Conservation (phyloP, 169 alveolate genomes). For the Cystoisospora suis region DNA sequence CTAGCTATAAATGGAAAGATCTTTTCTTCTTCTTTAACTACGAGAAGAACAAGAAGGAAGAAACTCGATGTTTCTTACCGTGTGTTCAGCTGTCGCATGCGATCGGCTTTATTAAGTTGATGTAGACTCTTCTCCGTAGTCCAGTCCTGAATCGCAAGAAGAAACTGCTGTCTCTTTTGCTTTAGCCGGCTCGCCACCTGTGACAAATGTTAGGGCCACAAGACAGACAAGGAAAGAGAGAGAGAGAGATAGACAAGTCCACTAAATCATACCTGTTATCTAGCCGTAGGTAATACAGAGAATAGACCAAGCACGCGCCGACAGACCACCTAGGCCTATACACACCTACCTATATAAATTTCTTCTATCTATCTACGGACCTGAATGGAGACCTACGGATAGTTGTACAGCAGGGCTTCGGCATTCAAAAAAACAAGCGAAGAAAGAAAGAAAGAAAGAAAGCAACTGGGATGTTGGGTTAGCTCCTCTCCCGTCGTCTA, state of each 20-base stretch:
- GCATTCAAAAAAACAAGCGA: background rate
- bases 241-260: no score
- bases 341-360: background rate
- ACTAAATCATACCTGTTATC: no score
- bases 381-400: background rate
- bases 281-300: no score
- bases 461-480: background rate
- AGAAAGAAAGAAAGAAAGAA: background rate
- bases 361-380: background rate
- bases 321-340: background rate
- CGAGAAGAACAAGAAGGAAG: no score
- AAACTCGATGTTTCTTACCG: no score
- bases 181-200: constrained; percentile 1
- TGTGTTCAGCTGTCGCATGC: background rate
- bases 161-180: constrained; percentile 8
- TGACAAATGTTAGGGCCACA: no score
- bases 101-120: background rate
- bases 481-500: background rate
- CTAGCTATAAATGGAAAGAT: no score
- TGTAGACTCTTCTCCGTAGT: background rate
- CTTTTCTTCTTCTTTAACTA: no score
- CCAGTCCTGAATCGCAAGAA: constrained; percentile 1
- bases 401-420: background rate
- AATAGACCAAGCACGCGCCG: no score
- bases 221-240: no score